Percentiles rank a stretch among this genome's conserved stretches.
Evolutionary conservation across 2,329 filamentous ascomycete genomes (phyloP).

Genomic region (Raffaelea deltoideospora): DNA sequence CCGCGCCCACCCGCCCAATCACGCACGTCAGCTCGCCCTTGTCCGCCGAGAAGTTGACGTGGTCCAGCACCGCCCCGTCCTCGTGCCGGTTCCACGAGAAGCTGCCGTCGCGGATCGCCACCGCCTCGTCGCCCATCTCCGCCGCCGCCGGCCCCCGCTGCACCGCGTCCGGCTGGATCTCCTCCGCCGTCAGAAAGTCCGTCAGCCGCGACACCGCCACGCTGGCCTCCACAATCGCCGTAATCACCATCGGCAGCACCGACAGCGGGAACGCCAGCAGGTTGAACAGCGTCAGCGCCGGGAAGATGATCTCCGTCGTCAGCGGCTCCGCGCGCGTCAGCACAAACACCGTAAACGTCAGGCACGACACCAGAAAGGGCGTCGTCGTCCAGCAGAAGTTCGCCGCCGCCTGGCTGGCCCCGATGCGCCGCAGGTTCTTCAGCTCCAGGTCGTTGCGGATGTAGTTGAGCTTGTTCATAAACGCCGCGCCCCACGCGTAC

Average conservation of each 20-base stretch:
- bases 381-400: conserved; percentile 98
- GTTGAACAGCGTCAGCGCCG: conserved; percentile 87
- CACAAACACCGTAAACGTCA: conserved; percentile 89
- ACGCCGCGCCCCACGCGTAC: conserved; percentile 92
- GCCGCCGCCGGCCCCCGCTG: conserved; percentile 51
- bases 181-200: conserved; percentile 71
- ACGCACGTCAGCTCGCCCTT: conserved; percentile 91
- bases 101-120: conserved; percentile 67
- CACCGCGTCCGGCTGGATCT: conserved; percentile 78
- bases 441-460: conserved; percentile 93
- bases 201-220: conserved; percentile 82
- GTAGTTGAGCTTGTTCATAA: conserved; percentile 93
- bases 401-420: conserved; percentile 80
- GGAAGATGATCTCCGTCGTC: conserved; percentile 91
- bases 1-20: conserved; percentile 84
- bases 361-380: conserved; percentile 93
- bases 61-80: conserved; percentile 52
- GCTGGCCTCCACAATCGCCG: conserved; percentile 86
- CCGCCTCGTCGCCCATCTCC: conserved; percentile 69
- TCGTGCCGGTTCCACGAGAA: conserved; percentile 93
- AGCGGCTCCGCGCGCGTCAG: conserved; percentile 66
- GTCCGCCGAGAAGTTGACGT: conserved; percentile 76
- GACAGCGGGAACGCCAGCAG: conserved; percentile 88
- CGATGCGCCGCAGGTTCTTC: conserved; percentile 90
- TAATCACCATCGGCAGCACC: conserved; percentile 94